These are phyloP conservation scores for Gossypium trilobum DNA, from an alignment of 441 rosid species.

Conservation along the genomic window DNA sequence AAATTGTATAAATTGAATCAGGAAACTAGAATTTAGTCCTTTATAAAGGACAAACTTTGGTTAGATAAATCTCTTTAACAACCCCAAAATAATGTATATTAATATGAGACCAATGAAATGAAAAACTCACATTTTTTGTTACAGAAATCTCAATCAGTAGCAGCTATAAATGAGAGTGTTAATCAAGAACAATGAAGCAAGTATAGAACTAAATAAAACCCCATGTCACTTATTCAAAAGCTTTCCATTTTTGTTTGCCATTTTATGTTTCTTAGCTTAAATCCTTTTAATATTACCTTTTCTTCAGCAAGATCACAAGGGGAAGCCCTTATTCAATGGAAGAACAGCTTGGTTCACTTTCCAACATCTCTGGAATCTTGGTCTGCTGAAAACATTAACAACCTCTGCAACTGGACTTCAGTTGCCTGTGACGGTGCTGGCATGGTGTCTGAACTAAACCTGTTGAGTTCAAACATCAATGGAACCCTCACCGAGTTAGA, in stretches of 20 bases:
- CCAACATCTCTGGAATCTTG: conserved; percentile 37
- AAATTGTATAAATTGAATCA: neutral
- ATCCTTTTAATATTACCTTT: conserved; percentile 20
- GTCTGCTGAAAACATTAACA: conserved; percentile 35
- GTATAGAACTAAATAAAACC: neutral
- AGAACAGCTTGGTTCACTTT: conserved; percentile 22
- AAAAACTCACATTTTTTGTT: neutral
- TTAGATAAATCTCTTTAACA: neutral
- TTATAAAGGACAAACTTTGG: neutral
- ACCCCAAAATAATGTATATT: neutral
- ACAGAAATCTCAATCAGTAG: neutral
- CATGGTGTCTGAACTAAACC: conserved; percentile 27
- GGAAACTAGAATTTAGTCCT: neutral
- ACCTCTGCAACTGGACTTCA: conserved; percentile 47
- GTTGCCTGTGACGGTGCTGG: conserved; percentile 27
- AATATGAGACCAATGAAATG: neutral
- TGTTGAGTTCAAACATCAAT: conserved; percentile 24
- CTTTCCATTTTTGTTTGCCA: conserved; percentile 13
- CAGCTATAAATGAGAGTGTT: neutral
- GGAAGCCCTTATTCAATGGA: conserved; percentile 48
- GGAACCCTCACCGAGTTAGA: conserved; percentile 32
- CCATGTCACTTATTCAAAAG: neutral
- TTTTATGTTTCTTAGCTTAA: conserved; percentile 19
- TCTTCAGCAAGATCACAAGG: conserved; percentile 41
- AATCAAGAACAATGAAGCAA: neutral